These are phyloP conservation scores for Micromonas commoda DNA, from an alignment of 139 green algal species.

Conservation along the genomic window DNA sequence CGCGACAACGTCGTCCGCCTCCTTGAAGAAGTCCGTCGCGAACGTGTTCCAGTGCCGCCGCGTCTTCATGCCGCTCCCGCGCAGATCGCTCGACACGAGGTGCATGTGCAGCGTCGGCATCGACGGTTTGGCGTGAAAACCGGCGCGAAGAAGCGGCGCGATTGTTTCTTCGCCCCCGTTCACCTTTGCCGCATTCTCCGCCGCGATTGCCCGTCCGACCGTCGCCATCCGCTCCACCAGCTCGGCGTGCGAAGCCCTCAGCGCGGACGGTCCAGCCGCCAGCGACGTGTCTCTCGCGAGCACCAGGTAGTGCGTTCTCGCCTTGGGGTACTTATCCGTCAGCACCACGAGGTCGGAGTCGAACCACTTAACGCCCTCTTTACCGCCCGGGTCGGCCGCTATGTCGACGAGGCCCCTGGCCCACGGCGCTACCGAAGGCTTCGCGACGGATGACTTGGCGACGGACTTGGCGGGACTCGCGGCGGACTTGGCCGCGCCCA, in stretches of 20 bases:
- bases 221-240: background rate
- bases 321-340: background rate
- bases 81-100: background rate
- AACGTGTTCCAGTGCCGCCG: background rate
- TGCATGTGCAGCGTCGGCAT: background rate
- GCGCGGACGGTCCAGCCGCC: too few relatives aligned
- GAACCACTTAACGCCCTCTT: background rate
- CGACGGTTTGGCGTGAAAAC: background rate
- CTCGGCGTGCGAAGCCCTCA: background rate
- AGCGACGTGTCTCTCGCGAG: background rate
- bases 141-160: background rate
- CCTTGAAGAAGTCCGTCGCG: constrained; percentile 1
- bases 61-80: background rate
- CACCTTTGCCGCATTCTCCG: background rate
- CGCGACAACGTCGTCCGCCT: background rate
- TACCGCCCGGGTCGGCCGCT: background rate
- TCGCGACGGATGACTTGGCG: background rate
- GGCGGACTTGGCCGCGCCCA: constrained; percentile 8
- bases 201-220: background rate
- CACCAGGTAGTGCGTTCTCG: background rate
- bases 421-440: background rate
- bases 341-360: background rate
- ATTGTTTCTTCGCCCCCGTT: background rate
- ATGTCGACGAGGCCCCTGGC: background rate
- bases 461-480: background rate